phyloP scores from a whole-genome alignment of 2,329 filamentous ascomycete species.

The Penicillium sp. region DNA sequence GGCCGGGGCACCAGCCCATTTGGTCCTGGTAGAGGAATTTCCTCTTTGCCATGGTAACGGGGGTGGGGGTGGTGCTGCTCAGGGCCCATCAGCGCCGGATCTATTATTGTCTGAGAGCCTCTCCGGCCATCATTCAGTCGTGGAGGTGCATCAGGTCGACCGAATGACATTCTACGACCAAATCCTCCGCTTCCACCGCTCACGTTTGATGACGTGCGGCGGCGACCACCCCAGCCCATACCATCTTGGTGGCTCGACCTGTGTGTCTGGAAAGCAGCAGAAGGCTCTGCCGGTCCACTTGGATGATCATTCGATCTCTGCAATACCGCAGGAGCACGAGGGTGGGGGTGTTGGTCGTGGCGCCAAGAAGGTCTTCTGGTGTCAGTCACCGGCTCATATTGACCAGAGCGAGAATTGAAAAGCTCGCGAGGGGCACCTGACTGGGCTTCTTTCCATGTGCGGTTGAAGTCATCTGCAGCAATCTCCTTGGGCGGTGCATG shows the following conservation, averaged over 20 bases:
- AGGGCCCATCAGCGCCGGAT: conserved; percentile 32
- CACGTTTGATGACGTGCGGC: conserved; percentile 86
- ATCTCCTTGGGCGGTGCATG: conserved; percentile 71
- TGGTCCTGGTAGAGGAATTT: conserved; percentile 20
- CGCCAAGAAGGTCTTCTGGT: conserved; percentile 68
- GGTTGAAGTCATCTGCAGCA: conserved; percentile 88
- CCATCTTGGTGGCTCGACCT: conserved; percentile 67
- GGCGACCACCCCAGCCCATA: conserved; percentile 66
- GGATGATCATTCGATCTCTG: conserved; percentile 70
- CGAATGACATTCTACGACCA: conserved; percentile 63
- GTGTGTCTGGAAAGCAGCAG: conserved; percentile 80
- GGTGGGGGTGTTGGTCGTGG: conserved; percentile 64
- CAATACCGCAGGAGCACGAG: conserved; percentile 74
- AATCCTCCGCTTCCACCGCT: conserved; percentile 79
- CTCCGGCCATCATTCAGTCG: conserved; percentile 42
- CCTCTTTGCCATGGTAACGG: conserved; percentile 25
- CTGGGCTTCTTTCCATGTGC: conserved; percentile 75
- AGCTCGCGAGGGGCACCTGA: conserved; percentile 69
- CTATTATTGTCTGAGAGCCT: conserved; percentile 39
- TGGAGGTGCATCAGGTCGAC: conserved; percentile 47
- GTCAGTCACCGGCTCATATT: conserved; percentile 85
- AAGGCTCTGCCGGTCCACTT: conserved; percentile 73
- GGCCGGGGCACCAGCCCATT: conserved; percentile 33
- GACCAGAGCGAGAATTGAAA: conserved; percentile 92
- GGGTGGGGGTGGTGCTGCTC: conserved; percentile 23